These are phyloP conservation scores for sweet orange (Citrus sinensis) DNA, from an alignment of 345 rosid genomes.

Conservation along the genomic window DVS_A1.0 CM039162.1:31669001-31669500, in stretches of 20 bases:
- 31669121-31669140: slow-evolving; percentile 47
- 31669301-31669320: slow-evolving; percentile 31
- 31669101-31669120: slow-evolving; percentile 2
- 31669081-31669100: slow-evolving; percentile 9
- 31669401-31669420: not conserved
- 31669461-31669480: slow-evolving; percentile 60
- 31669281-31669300: slow-evolving; percentile 35
- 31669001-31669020: not conserved
- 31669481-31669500: slow-evolving; percentile 69
- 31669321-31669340: not conserved
- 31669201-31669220: slow-evolving; percentile 49
- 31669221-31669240: slow-evolving; percentile 49
- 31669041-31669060: not conserved
- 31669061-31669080: not conserved
- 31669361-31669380: not conserved
- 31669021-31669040: too few species aligned
- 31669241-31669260: slow-evolving; percentile 46
- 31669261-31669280: slow-evolving; percentile 33
- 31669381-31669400: not conserved
- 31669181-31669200: slow-evolving; percentile 55
- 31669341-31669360: not conserved
- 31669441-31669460: slow-evolving; percentile 45
- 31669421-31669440: not conserved
- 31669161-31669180: slow-evolving; percentile 39
- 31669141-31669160: slow-evolving; percentile 57